phyloP scores from a whole-genome alignment of 2,329 filamentous ascomycete genomes.

The Penicillium sp. region DNA sequence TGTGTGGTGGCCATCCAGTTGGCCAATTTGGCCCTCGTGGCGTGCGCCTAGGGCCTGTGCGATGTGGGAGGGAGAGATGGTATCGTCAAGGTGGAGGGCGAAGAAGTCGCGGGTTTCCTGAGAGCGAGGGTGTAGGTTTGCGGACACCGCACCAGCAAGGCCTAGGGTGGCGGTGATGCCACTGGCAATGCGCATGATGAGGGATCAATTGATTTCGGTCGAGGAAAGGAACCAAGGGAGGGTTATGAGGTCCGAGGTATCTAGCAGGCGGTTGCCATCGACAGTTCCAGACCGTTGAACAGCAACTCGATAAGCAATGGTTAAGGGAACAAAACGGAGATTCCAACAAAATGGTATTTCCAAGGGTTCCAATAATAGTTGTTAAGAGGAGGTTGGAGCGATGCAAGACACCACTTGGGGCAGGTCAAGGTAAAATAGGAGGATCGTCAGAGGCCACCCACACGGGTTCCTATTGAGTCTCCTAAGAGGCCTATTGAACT shows the following conservation, averaged over 20 bases:
- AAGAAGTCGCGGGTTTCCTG: slow-evolving; percentile 88
- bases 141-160: slow-evolving; percentile 45
- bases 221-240: neutral
- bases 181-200: slow-evolving; percentile 23
- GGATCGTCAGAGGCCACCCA: slow-evolving; percentile 9
- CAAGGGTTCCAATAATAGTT: neutral
- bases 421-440: slow-evolving; percentile 11
- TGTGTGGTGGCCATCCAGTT: slow-evolving; percentile 76
- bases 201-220: neutral
- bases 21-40: slow-evolving; percentile 77
- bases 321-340: neutral
- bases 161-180: slow-evolving; percentile 48
- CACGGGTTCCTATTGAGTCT: slow-evolving; percentile 7
- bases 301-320: neutral
- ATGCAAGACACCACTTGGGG: neutral
- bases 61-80: slow-evolving; percentile 63
- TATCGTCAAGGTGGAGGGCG: slow-evolving; percentile 74
- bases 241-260: neutral
- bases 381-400: neutral
- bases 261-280: slow-evolving; percentile 19
- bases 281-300: slow-evolving; percentile 11
- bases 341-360: neutral
- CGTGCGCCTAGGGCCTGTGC: slow-evolving; percentile 70
- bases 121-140: slow-evolving; percentile 59
- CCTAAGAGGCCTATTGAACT: neutral